phyloP scores from a whole-genome alignment of 805 yeast genomes.

The Grigorovia jiainica region DNA sequence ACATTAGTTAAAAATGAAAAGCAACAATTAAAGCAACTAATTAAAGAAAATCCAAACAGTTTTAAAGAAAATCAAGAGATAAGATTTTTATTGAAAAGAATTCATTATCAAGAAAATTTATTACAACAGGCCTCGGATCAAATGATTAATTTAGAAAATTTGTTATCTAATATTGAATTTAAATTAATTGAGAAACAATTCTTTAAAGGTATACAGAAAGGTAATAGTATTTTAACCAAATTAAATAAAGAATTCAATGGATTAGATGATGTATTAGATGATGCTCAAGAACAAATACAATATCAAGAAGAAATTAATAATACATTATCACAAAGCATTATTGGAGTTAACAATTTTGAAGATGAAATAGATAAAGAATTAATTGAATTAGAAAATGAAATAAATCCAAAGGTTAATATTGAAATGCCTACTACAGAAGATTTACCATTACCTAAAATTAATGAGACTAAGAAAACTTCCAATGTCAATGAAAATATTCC shows the following conservation, averaged over 20 bases:
- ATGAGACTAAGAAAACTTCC: too few species aligned
- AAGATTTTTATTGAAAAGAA: slow-evolving; percentile 53
- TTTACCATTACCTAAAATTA: slow-evolving; percentile 10
- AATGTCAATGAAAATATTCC: too few species aligned
- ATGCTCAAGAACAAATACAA: slow-evolving; percentile 67
- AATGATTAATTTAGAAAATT: slow-evolving; percentile 65
- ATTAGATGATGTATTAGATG: slow-evolving; percentile 78
- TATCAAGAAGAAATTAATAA: slow-evolving; percentile 69
- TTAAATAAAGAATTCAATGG: slow-evolving; percentile 71
- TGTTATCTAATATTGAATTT: slow-evolving; percentile 77
- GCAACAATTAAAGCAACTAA: slow-evolving; percentile 23
- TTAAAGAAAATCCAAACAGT: slow-evolving; percentile 31
- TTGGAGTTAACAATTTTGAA: slow-evolving; percentile 33
- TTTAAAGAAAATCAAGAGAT: slow-evolving; percentile 52
- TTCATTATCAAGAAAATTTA: slow-evolving; percentile 74
- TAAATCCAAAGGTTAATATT: slow-evolving; percentile 26
- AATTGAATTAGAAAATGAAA: slow-evolving; percentile 40
- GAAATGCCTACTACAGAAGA: slow-evolving; percentile 26
- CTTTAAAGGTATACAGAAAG: slow-evolving; percentile 67
- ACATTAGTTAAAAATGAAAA: slow-evolving; percentile 53
- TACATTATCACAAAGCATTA: slow-evolving; percentile 32
- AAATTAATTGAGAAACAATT: slow-evolving; percentile 84
- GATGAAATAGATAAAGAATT: slow-evolving; percentile 61
- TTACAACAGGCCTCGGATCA: slow-evolving; percentile 67
- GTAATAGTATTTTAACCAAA: slow-evolving; percentile 64